Conservation (phyloP, 805 yeast genomes). For the Schizosaccharomyces osmophilus region DNA sequence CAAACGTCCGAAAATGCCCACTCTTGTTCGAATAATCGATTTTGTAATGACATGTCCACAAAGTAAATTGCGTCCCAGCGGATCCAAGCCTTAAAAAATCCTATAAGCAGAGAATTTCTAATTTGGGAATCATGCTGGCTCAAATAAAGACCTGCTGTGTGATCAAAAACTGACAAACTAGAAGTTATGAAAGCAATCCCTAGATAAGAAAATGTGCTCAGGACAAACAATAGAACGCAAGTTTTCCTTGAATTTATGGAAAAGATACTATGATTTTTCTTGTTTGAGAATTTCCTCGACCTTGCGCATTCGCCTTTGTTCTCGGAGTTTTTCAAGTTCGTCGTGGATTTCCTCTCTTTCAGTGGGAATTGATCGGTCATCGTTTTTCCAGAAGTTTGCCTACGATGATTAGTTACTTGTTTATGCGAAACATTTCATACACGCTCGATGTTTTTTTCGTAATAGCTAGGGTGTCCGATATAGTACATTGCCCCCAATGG, state of each 20-base stretch:
- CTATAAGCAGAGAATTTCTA: neutral
- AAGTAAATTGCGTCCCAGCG: slow-evolving; percentile 74
- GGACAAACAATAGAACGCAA: neutral
- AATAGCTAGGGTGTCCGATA: neutral
- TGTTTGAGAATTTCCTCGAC: neutral
- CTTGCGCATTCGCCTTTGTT: neutral
- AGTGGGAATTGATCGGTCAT: neutral
- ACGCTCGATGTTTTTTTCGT: neutral
- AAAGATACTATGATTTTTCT: neutral
- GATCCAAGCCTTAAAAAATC: neutral
- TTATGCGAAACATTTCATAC: neutral
- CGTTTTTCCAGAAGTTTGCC: neutral
- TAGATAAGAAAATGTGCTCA: neutral
- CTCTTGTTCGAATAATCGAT: slow-evolving; percentile 56
- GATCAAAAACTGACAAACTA: neutral
- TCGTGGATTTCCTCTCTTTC: neutral
- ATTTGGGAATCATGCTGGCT: neutral
- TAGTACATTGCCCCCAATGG: neutral
- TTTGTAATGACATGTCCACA: slow-evolving; percentile 27
- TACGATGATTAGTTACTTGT: neutral
- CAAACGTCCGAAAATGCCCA: slow-evolving; percentile 69
- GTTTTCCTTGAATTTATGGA: neutral
- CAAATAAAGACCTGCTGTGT: neutral
- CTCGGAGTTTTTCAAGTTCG: neutral
- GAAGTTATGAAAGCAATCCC: neutral